Base-by-base conservation (phyloP, 495 filamentous ascomycete genomes). In the Neurospora pannonica region DNA sequence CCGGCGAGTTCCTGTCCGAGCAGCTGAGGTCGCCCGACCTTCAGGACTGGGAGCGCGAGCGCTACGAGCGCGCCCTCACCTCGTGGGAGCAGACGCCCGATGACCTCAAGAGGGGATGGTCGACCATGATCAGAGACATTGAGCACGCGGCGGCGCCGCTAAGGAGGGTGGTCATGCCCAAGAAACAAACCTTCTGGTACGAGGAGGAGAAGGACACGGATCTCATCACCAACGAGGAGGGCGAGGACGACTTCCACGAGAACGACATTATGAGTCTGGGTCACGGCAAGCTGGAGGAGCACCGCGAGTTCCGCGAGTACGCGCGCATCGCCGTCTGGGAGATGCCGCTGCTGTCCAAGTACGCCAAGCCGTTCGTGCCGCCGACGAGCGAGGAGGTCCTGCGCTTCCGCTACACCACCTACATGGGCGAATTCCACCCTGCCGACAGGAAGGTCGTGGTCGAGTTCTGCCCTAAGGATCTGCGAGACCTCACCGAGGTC, bases 321-420 rank as follows among this genome's bases (percentile, higher is more conserved):
- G 90, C 93, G 34, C 88, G 96, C 70, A 87, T 97, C 76, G 88
- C 91, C 54, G 94, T 95, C 40, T 99, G 97, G 94, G 96, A 98
- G 83, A 94, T 98, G 94, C 96, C 96, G 24, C 83, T 95, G 75
- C 86, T 99, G 71, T 89, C 90, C 78, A 91, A 94, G 76, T 87
- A 97, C 48, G 91, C 92, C 70, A 92, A 91, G 82, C 90, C 92
- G 40, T 98, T 97, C 83, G 84, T 86, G 40, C 92, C 91, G 5
- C 93, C 94, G 15, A 81, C 89, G 69, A 81, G 83, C 69, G 85
- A 90, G 70, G 86, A 92, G 76, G 85, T 88, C 8, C 88, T 99
- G 71, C 91, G 96, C 75, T 99, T 98, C 87, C 91, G 96, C 78
- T 97, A 97, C 84, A 98, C 97, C n/a, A 93, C 90, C 69, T 98